Evolutionary conservation across 2,329 filamentous ascomycete species (phyloP), one percentile per base, ranked within the genome.

Genomic region (Diaporthe sp.): DNA sequence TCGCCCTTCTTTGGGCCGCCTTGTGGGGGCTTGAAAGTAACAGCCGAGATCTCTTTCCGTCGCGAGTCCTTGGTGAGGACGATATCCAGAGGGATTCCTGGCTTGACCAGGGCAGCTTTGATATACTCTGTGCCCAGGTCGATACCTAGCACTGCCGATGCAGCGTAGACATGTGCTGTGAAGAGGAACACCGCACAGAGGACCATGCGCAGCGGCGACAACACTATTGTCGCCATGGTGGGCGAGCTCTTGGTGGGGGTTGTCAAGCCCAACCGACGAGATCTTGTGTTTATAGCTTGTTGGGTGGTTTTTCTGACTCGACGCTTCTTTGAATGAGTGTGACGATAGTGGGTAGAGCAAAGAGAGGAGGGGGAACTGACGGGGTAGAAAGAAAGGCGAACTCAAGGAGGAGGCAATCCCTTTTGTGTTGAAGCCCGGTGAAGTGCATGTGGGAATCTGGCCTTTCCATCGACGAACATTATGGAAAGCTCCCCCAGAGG

Each of bases 21-120:
- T 80, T 90, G 90, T n/a, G 91, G 89, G 51, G 96, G 95, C 86
- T 99, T 98, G 87, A 99, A 98, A 58, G 95, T 94, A 79, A 99
- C 92, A 57, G 95, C 96, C 2, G 96, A 95, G 34, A 91, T 91
- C 84, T 99, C 97, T 88, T 99, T 99, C 82, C 97, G 94, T 84
- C 98, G 94, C 42, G 97, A 98, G 86, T 99, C 97, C 84, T 98
- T 99, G 42, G 96, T 98, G 74, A 98, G 90, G 84, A 99, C 96
- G 79, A 99, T 98, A 79, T 99, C 97, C 83, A 99, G 94, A 15
- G 97, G 97, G 71, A 98, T 96, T 77, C 97, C 97, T 2, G 97
- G 97, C 87, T 98, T 98, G 77, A 99, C 96, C 57, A 99, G 91
- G 19, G 94, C 93, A 39, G 96, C 96, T 88, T 98, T 99, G 87